phyloP scores from a whole-genome alignment of 2,329 filamentous ascomycete genomes.

The Cadophora luteo-olivacea region DNA sequence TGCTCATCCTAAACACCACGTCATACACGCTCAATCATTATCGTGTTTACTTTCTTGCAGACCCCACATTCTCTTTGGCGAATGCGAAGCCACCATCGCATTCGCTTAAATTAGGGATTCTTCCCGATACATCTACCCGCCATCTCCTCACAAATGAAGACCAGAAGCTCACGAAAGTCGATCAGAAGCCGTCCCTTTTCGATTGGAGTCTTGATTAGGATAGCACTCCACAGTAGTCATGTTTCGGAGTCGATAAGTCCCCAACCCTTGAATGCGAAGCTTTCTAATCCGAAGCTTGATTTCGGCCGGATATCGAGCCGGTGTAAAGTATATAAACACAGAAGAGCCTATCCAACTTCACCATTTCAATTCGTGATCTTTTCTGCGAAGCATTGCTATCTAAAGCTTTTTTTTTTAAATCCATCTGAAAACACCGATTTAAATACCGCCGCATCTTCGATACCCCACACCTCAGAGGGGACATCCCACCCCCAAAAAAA shows the following conservation, averaged over 20 bases:
- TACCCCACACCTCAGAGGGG: neutral
- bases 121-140: neutral
- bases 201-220: too few species aligned
- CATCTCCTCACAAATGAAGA: too few species aligned
- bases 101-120: neutral
- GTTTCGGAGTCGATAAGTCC: neutral
- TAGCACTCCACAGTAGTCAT: neutral
- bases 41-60: too few species aligned
- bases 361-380: too few species aligned
- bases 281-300: neutral
- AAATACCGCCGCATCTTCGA: too few species aligned
- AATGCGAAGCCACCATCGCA: constrained; percentile 12
- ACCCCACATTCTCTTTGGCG: neutral
- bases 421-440: too few species aligned
- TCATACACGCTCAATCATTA: too few species aligned
- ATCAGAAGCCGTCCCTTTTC: neutral
- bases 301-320: neutral
- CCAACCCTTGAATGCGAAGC: neutral
- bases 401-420: too few species aligned
- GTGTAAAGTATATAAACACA: neutral
- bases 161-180: too few species aligned
- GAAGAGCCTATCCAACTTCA: too few species aligned
- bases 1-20: too few species aligned
- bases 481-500: neutral
- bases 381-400: too few species aligned